A percentile compares a stretch with the other conserved stretches of the same genome.
Evolutionary conservation across 1,284 basidiomycete genomes (phyloP).

Genomic region (Ganoderma leucocontextum): DNA sequence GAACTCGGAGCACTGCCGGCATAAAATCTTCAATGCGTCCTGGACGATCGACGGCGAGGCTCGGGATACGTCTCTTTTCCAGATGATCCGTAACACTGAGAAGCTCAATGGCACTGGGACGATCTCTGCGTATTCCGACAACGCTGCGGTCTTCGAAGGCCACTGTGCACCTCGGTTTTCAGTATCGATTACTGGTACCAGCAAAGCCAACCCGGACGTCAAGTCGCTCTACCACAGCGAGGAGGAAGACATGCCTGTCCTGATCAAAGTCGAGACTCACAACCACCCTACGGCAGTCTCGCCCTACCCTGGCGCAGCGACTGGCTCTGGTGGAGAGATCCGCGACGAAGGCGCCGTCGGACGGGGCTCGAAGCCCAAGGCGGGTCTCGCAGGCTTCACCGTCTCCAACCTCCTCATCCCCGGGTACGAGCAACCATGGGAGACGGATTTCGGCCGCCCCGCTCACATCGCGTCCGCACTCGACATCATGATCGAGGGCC

Average conservation of each 20-base stretch:
- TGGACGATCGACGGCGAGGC: constrained; percentile 88
- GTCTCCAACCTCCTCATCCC: constrained; percentile 96
- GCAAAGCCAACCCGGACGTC: constrained; percentile 45
- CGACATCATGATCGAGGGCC: constrained; percentile 98
- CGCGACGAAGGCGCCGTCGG: constrained; percentile 98
- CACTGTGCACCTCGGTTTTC: constrained; percentile 84
- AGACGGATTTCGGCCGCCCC: constrained; percentile 90
- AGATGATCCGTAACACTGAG: constrained; percentile 99
- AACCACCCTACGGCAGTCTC: constrained; percentile 99
- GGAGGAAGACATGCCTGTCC: constrained; percentile 85
- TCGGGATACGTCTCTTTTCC: constrained; percentile 87
- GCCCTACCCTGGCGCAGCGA: constrained; percentile 96
- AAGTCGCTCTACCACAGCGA: constrained; percentile 60
- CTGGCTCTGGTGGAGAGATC: constrained; percentile 98
- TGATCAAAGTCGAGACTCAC: constrained; percentile 99
- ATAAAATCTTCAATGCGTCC: constrained; percentile 99
- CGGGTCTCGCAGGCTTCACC: constrained; percentile 93
- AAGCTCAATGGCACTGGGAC: constrained; percentile 79
- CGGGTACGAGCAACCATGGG: constrained; percentile 90
- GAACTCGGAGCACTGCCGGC: constrained; percentile 99
- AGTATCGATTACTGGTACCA: constrained; percentile 52
- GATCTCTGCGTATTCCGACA: constrained; percentile 98
- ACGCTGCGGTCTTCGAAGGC: constrained; percentile 94
- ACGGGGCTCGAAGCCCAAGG: constrained; percentile 95
- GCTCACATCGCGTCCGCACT: constrained; percentile 91